Conservation (phyloP, 1,284 basidiomycete genomes). For the Irpex rosettiformis region DNA sequence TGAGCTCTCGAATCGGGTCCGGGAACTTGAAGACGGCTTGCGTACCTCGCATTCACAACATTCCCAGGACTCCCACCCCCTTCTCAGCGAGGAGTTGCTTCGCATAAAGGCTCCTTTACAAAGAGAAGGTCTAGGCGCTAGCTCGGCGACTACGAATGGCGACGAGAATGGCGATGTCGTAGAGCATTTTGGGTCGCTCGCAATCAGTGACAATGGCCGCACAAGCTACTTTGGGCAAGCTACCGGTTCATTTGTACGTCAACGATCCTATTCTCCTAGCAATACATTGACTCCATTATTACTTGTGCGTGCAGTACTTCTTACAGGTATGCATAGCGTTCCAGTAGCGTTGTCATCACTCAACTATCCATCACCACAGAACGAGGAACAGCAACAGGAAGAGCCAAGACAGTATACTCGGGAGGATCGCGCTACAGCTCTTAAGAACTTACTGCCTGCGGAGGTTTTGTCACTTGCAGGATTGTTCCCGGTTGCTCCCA, state of each 20-base stretch:
- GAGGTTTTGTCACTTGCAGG: conserved; percentile 62
- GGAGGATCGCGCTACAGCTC: conserved; percentile 43
- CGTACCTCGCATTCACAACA: conserved; percentile 54
- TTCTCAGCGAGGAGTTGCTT: conserved; percentile 66
- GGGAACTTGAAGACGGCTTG: conserved; percentile 74
- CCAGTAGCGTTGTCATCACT: neutral
- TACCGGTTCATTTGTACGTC: conserved; percentile 72
- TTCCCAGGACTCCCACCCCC: conserved; percentile 61
- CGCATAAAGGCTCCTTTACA: conserved; percentile 71
- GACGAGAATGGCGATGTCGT: conserved; percentile 66
- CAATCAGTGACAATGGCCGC: conserved; percentile 63
- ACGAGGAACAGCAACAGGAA: conserved; percentile 56
- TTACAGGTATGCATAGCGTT: conserved; percentile 47
- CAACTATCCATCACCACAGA: conserved; percentile 33
- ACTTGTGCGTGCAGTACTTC: conserved; percentile 51
- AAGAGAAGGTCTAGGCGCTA: conserved; percentile 41
- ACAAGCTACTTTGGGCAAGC: conserved; percentile 72
- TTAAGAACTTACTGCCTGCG: conserved; percentile 53
- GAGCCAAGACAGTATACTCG: conserved; percentile 20
- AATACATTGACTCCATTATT: conserved; percentile 5
- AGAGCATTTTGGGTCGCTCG: conserved; percentile 73
- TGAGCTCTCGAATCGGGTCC: conserved; percentile 68
- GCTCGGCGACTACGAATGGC: conserved; percentile 28
- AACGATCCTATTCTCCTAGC: neutral
- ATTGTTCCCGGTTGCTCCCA: conserved; percentile 60